A percentile compares a stretch with the other conserved stretches of the same genome.
phyloP scores from a whole-genome alignment of 1,284 basidiomycete genomes.

The Boletus semigastroideus region DNA sequence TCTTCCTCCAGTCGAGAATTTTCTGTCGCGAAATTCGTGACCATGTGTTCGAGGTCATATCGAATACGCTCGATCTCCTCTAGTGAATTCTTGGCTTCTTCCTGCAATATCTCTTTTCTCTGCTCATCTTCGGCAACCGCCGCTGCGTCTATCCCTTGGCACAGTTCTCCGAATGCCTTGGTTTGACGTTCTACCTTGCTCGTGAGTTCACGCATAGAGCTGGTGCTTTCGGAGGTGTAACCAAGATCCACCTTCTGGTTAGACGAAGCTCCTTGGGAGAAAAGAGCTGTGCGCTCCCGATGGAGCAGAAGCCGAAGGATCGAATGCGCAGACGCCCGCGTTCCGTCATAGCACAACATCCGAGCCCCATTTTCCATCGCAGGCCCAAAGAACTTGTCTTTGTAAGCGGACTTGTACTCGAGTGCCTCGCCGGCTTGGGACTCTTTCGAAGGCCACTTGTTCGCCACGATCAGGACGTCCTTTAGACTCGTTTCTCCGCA shows the following conservation, averaged over 20 bases:
- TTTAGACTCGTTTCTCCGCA: constrained; percentile 46
- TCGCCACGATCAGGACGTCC: constrained; percentile 47
- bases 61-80: constrained; percentile 25
- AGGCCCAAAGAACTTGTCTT: constrained; percentile 36
- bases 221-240: constrained; percentile 31
- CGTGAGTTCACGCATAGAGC: constrained; percentile 30
- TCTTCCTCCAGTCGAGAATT: constrained; percentile 28
- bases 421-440: constrained; percentile 25
- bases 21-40: constrained; percentile 27
- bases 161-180: constrained; percentile 29
- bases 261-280: constrained; percentile 33
- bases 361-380: constrained; percentile 40
- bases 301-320: constrained; percentile 34
- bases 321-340: constrained; percentile 28
- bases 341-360: constrained; percentile 35
- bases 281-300: constrained; percentile 25
- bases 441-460: constrained; percentile 40
- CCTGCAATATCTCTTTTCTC: constrained; percentile 28
- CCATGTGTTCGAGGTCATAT: constrained; percentile 27
- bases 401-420: constrained; percentile 26
- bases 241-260: constrained; percentile 28
- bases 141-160: constrained; percentile 32
- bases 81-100: constrained; percentile 29
- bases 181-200: constrained; percentile 31
- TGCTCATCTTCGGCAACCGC: constrained; percentile 31